A percentile compares a stretch with the other conserved stretches of the same genome.
Conservation (phyloP, 306 rosid genomes). For the Pyrus bretschneideri region DNA sequence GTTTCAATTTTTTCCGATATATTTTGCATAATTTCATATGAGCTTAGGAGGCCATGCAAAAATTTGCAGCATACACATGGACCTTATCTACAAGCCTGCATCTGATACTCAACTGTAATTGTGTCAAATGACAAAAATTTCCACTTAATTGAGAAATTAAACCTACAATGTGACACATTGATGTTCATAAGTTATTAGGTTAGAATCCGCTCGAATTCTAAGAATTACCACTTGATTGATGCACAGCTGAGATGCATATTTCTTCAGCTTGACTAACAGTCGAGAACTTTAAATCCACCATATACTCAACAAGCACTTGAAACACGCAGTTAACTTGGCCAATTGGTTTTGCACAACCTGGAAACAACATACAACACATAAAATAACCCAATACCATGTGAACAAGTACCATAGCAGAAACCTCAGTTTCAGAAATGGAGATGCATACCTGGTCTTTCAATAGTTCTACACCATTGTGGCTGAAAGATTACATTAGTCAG, state of each 20-base stretch:
- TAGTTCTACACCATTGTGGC: conserved; percentile 35
- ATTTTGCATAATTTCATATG: background rate
- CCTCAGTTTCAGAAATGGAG: conserved; percentile 11
- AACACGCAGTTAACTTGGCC: conserved; percentile 33
- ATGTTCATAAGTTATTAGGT: background rate
- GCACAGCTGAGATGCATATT: conserved; percentile 51
- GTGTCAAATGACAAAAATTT: background rate
- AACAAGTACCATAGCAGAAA: conserved; percentile 6
- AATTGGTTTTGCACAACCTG: conserved; percentile 39
- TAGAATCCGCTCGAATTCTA: background rate
- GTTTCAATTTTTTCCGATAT: background rate
- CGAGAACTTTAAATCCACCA: conserved; percentile 77
- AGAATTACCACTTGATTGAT: conserved; percentile 77
- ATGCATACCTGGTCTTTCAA: conserved; percentile 54
- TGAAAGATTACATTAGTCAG: conserved; percentile 22
- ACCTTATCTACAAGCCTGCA: background rate
- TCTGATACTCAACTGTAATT: background rate
- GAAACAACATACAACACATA: conserved; percentile 15
- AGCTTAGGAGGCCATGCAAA: background rate
- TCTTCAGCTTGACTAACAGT: conserved; percentile 40
- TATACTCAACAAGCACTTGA: conserved; percentile 60
- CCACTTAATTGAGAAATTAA: background rate
- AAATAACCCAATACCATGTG: conserved; percentile 16
- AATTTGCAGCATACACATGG: background rate
- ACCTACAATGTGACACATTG: background rate